phyloP scores from a whole-genome alignment of 768 basidiomycete genomes.

The Termitomyces sp. region DNA sequence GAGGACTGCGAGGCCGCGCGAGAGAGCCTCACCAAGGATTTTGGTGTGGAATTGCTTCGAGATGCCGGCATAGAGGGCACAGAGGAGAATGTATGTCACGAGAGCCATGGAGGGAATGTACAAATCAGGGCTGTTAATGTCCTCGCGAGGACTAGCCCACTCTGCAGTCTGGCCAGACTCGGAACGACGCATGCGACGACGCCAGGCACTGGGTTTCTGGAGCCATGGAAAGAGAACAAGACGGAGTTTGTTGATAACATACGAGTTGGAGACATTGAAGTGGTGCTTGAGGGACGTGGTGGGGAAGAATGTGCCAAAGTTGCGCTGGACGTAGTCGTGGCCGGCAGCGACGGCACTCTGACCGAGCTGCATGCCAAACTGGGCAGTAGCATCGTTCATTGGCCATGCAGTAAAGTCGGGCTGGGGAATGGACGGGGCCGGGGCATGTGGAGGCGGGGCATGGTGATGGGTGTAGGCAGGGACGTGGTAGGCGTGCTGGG shows the following conservation, averaged over 20 bases:
- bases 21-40: conserved; percentile 82
- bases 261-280: conserved; percentile 95
- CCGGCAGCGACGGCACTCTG: conserved; percentile 88
- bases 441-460: neutral
- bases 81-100: conserved; percentile 90
- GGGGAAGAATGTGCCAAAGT: conserved; percentile 26
- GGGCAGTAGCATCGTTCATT: conserved; percentile 88
- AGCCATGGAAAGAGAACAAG: conserved; percentile 94
- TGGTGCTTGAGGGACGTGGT: conserved; percentile 15
- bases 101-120: conserved; percentile 98
- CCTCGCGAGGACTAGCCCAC: conserved; percentile 87
- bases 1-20: conserved; percentile 79
- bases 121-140: conserved; percentile 92
- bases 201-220: conserved; percentile 74
- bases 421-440: conserved; percentile 22
- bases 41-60: conserved; percentile 81
- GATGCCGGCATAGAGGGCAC: conserved; percentile 80
- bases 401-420: conserved; percentile 71
- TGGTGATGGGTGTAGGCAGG: conserved; percentile 39
- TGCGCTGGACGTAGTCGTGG: conserved; percentile 93
- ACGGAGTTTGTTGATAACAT: conserved; percentile 85
- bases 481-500: conserved; percentile 33
- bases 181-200: conserved; percentile 54
- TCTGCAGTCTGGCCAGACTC: conserved; percentile 60
- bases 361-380: conserved; percentile 95